These are phyloP conservation scores for Simmondsia chinensis DNA, from an alignment of 148 eudicot genomes.

Conservation along the genomic window DNA sequence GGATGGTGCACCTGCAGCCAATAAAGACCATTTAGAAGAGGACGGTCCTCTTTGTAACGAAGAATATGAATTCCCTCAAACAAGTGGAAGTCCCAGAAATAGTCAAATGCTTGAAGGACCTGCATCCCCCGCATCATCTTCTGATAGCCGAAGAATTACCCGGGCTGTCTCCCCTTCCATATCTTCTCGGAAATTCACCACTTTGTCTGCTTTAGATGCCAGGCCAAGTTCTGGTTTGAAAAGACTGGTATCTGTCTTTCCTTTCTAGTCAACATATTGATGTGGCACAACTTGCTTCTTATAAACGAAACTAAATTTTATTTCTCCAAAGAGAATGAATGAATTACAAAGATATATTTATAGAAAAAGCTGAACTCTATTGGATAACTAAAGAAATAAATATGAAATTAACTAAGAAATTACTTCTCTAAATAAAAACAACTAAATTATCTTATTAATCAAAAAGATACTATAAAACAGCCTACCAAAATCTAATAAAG, in stretches of 20 bases:
- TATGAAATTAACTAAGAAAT: too few species aligned
- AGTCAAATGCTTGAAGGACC: conserved; percentile 45
- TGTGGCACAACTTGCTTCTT: too few species aligned
- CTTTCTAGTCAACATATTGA: too few species aligned
- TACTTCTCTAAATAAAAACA: too few species aligned
- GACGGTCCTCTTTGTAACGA: conserved; percentile 34
- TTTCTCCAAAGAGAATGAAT: too few species aligned
- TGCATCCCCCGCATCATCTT: conserved; percentile 82
- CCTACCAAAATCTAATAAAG: too few species aligned
- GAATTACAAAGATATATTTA: too few species aligned
- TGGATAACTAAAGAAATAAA: too few species aligned
- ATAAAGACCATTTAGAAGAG: conserved; percentile 54
- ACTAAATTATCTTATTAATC: too few species aligned
- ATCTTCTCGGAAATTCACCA: conserved; percentile 87
- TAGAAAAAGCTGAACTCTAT: too few species aligned
- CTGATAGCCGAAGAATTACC: conserved; percentile 49
- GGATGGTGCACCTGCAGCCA: conserved; percentile 27
- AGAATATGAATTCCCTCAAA: conserved; percentile 48
- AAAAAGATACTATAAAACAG: too few species aligned
- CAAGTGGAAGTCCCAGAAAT: conserved; percentile 27
- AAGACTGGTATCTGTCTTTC: conserved; percentile 35
- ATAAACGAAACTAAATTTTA: too few species aligned
- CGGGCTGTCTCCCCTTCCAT: conserved; percentile 49
- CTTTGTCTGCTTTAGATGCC: conserved; percentile 87
- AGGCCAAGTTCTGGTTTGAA: conserved; percentile 75